A percentile compares a stretch with the other conserved stretches of the same genome.
Evolutionary conservation across 805 yeast species (phyloP).

Genomic region (Pichia nakasei): DNA sequence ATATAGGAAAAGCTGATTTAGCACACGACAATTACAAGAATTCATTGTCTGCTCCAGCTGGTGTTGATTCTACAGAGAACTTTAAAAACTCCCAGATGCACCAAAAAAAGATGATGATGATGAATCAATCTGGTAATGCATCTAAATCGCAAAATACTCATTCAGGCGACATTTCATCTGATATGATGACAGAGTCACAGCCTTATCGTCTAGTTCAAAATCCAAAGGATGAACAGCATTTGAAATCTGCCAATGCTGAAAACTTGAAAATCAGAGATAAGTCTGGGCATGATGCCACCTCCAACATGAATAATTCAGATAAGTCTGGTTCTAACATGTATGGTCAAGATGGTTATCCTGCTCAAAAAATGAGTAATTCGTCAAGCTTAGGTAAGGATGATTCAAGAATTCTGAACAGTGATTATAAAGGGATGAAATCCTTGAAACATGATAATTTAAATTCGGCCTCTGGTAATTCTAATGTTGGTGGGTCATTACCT

Average conservation of each 20-base stretch:
- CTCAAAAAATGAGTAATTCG: neutral
- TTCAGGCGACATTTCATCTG: neutral
- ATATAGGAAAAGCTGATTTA: neutral
- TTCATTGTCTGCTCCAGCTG: neutral
- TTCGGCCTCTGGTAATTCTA: neutral
- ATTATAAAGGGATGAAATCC: neutral
- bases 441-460: neutral
- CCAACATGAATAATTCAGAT: neutral
- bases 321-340: neutral
- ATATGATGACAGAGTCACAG: constrained; percentile 1
- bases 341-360: neutral
- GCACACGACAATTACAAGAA: neutral
- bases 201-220: constrained; percentile 10
- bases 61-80: neutral
- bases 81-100: neutral
- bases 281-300: neutral
- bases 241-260: constrained; percentile 1
- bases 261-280: neutral
- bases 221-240: neutral
- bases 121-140: no score
- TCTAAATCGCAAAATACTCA: neutral
- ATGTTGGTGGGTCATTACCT: neutral
- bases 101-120: neutral
- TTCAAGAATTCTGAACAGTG: neutral
- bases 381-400: neutral